A percentile compares a stretch with the other conserved stretches of the same genome.
Conservation (phyloP, 306 rosid species). For the Cucumis melo region DNA sequence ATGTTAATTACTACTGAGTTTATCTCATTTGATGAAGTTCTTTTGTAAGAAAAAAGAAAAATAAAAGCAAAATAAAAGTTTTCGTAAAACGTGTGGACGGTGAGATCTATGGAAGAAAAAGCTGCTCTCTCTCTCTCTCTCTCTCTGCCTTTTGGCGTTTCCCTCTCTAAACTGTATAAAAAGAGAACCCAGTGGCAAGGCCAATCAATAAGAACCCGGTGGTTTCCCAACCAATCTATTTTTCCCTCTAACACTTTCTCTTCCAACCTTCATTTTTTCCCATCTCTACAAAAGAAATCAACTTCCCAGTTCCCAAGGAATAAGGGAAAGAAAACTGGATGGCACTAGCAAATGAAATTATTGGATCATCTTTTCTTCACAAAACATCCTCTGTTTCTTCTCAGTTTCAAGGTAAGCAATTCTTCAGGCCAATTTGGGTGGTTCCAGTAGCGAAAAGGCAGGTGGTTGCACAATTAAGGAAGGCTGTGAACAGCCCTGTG, state of each 20-base stretch:
- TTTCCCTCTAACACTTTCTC: not conserved
- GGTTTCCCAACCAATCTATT: not conserved
- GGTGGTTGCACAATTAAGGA: constrained; percentile 22
- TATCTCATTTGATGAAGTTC: no score
- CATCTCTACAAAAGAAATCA: constrained; percentile 1
- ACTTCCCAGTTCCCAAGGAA: not conserved
- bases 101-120: not conserved
- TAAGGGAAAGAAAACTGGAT: constrained; percentile 7
- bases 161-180: not conserved
- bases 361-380: constrained; percentile 32
- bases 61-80: no score
- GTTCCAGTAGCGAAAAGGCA: constrained; percentile 25
- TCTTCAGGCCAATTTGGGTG: constrained; percentile 20
- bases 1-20: no score
- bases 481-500: constrained; percentile 30
- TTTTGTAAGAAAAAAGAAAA: no score
- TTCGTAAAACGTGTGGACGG: constrained; percentile 6
- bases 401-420: constrained; percentile 13
- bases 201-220: not conserved
- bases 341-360: constrained; percentile 49
- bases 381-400: constrained; percentile 30
- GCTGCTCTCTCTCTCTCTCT: not conserved
- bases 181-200: not conserved
- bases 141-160: not conserved
- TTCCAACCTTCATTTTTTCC: not conserved